Conservation (phyloP, 2,329 filamentous ascomycete species). For the Tolypocladium nubicola region DNA sequence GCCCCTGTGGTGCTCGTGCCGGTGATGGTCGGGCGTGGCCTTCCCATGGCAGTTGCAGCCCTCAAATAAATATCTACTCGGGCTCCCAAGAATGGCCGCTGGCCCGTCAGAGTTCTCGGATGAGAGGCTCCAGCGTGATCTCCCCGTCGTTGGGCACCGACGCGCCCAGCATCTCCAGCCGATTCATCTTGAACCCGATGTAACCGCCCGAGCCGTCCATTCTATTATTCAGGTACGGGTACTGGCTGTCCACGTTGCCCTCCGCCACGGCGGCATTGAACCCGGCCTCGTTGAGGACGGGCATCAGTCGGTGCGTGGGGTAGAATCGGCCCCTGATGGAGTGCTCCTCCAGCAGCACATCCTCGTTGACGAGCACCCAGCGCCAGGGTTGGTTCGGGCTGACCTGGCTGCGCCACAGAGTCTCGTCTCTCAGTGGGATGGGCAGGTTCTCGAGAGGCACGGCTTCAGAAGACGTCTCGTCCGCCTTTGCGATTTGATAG, state of each 20-base stretch:
- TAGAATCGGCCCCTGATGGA: slow-evolving; percentile 47
- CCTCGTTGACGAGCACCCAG: slow-evolving; percentile 31
- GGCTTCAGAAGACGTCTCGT: slow-evolving; percentile 13
- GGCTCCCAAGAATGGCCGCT: not conserved
- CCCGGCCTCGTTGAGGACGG: slow-evolving; percentile 31
- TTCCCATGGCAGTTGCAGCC: not conserved
- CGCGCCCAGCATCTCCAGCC: slow-evolving; percentile 31
- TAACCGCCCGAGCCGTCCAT: slow-evolving; percentile 29
- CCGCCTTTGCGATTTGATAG: slow-evolving; percentile 22
- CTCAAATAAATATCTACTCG: not conserved
- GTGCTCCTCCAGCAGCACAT: slow-evolving; percentile 34
- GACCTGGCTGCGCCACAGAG: slow-evolving; percentile 26
- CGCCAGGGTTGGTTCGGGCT: slow-evolving; percentile 22
- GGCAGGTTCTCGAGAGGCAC: slow-evolving; percentile 28
- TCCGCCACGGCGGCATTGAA: slow-evolving; percentile 26
- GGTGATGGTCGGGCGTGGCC: not conserved
- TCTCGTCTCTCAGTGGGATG: slow-evolving; percentile 27
- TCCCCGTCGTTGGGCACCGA: slow-evolving; percentile 26
- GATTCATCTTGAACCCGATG: slow-evolving; percentile 28
- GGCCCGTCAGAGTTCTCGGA: slow-evolving; percentile 20
- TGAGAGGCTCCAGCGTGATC: slow-evolving; percentile 23
- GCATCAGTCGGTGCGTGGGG: slow-evolving; percentile 41
- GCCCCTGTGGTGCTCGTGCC: not conserved
- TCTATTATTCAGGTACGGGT: slow-evolving; percentile 42
- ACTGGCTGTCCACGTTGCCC: slow-evolving; percentile 31